These are phyloP conservation scores for Cutaneotrichosporon dermatis DNA, from an alignment of 1,284 basidiomycete species.

Conservation along the genomic window DNA sequence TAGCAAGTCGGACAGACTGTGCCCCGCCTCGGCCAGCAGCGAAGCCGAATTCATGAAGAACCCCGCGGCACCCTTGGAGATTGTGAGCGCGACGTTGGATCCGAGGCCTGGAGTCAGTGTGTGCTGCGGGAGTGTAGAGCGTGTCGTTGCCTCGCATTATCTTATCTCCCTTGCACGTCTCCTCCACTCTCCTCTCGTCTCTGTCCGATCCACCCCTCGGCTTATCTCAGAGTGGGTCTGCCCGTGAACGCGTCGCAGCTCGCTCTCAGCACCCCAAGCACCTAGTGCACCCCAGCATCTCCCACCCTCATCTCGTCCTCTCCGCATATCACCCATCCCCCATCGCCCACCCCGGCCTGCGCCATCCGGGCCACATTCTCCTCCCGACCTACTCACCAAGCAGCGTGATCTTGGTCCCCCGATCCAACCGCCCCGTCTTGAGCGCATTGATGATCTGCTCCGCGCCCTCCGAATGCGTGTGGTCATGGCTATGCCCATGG, in stretches of 20 bases:
- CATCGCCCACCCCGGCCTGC: too few species aligned
- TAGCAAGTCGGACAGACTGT: constrained; percentile 72
- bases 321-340: neutral
- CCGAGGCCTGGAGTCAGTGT: constrained; percentile 59
- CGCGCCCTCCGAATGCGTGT: constrained; percentile 62
- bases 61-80: constrained; percentile 77
- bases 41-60: constrained; percentile 82
- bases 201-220: too few species aligned
- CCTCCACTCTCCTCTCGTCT: too few species aligned
- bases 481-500: constrained; percentile 39
- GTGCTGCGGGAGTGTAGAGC: too few species aligned
- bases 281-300: too few species aligned
- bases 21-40: constrained; percentile 89
- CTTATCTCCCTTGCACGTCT: too few species aligned
- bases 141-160: too few species aligned
- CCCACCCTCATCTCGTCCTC: too few species aligned
- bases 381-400: constrained; percentile 47
- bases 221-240: too few species aligned
- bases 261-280: too few species aligned
- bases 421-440: constrained; percentile 66
- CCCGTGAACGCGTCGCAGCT: too few species aligned
- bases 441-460: constrained; percentile 65
- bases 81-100: constrained; percentile 76
- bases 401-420: constrained; percentile 76
- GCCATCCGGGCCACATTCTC: neutral